These are phyloP conservation scores for Aristolochia fimbriata DNA, from an alignment of 164 flowering plant genomes.

Conservation along the genomic window DNA sequence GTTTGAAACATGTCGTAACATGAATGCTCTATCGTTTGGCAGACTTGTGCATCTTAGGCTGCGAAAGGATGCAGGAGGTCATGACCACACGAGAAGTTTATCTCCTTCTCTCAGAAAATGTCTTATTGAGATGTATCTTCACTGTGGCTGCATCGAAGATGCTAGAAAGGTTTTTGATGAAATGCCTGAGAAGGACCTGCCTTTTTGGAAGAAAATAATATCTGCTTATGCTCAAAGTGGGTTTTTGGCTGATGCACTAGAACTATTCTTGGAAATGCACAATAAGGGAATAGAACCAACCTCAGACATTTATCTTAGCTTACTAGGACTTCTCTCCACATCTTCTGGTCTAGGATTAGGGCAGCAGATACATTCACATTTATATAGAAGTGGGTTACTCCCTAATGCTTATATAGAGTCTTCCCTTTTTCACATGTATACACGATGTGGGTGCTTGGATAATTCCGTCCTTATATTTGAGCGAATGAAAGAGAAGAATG, in stretches of 20 bases:
- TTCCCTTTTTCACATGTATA: constrained; percentile 34
- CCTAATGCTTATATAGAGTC: constrained; percentile 15
- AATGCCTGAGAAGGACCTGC: constrained; percentile 21
- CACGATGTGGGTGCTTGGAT: constrained; percentile 30
- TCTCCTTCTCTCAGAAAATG: constrained; percentile 22
- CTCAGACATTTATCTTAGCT: constrained; percentile 13
- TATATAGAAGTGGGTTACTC: constrained; percentile 21
- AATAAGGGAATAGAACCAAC: constrained; percentile 10
- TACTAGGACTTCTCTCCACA: constrained; percentile 17
- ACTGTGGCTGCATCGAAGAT: constrained; percentile 25
- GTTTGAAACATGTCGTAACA: constrained; percentile 22
- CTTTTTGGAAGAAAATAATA: constrained; percentile 27
- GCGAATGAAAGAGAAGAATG: constrained; percentile 30
- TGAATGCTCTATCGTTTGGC: constrained; percentile 22
- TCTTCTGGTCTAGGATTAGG: constrained; percentile 25
- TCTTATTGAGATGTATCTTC: constrained; percentile 27
- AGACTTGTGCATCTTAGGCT: constrained; percentile 20
- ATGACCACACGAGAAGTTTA: constrained; percentile 9
- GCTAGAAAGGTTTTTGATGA: constrained; percentile 36
- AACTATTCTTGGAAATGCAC: constrained; percentile 24
- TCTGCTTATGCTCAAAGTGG: constrained; percentile 28
- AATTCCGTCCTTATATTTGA: constrained; percentile 25
- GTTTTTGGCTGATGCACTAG: constrained; percentile 17
- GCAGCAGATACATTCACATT: constrained; percentile 34
- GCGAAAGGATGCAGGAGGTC: constrained; percentile 1